These are phyloP conservation scores for Rasamsonia emersonii DNA, from an alignment of 2,329 filamentous ascomycete genomes.

Conservation along the genomic window DNA sequence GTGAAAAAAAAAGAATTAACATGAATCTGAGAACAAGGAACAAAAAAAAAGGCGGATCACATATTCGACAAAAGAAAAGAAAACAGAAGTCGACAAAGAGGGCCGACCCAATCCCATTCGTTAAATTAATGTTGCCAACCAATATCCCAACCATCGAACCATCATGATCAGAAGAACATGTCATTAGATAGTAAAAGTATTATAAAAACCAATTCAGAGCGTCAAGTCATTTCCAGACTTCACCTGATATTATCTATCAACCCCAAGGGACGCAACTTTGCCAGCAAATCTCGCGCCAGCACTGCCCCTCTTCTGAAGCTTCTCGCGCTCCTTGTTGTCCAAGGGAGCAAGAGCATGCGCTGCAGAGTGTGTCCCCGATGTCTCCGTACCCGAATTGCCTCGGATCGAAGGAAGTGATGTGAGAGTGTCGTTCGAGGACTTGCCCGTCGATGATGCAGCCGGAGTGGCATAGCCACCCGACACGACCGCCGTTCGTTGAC, in stretches of 20 bases:
- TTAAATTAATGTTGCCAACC: too few species aligned
- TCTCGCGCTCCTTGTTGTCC: slow-evolving; percentile 52
- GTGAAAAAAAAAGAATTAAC: slow-evolving; percentile 5
- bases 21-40: slow-evolving; percentile 7
- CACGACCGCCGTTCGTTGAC: slow-evolving; percentile 53
- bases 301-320: slow-evolving; percentile 70
- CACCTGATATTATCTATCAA: slow-evolving; percentile 26
- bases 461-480: slow-evolving; percentile 25
- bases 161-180: too few species aligned
- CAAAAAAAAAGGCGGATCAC: slow-evolving; percentile 3
- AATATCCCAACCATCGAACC: too few species aligned
- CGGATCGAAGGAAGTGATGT: slow-evolving; percentile 52
- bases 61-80: background rate
- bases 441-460: slow-evolving; percentile 33
- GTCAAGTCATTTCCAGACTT: too few species aligned
- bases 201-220: too few species aligned
- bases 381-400: slow-evolving; percentile 24
- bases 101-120: too few species aligned
- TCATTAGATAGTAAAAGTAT: too few species aligned
- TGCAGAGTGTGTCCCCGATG: slow-evolving; percentile 12
- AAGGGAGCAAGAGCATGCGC: slow-evolving; percentile 22
- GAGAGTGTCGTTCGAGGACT: slow-evolving; percentile 46
- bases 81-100: background rate
- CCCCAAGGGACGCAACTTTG: slow-evolving; percentile 37
- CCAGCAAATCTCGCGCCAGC: slow-evolving; percentile 60